A percentile compares a stretch with the other conserved stretches of the same genome.
phyloP scores from a whole-genome alignment of 2,329 filamentous ascomycete genomes.

The Diaporthe capsici region DNA sequence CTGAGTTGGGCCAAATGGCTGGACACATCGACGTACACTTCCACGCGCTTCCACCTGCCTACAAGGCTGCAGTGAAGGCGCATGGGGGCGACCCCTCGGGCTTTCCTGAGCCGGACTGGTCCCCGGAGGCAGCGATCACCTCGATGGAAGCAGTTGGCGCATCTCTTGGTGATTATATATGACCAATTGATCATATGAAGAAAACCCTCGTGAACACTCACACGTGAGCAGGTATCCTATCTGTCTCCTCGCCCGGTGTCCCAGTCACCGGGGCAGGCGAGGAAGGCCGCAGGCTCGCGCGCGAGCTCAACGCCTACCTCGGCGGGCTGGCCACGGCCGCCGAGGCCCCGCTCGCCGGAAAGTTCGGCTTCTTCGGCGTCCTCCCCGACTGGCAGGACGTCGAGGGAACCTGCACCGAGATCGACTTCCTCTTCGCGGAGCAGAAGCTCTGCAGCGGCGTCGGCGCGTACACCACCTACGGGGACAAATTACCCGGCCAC shows the following conservation, averaged over 20 bases:
- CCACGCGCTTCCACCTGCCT: constrained; percentile 37
- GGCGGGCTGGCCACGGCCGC: constrained; percentile 31
- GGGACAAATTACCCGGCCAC: constrained; percentile 44
- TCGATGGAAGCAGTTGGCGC: constrained; percentile 40
- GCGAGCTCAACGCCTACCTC: constrained; percentile 39
- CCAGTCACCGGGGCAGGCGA: constrained; percentile 39
- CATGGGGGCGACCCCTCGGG: constrained; percentile 41
- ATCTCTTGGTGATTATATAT: constrained; percentile 22
- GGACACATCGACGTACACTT: constrained; percentile 42
- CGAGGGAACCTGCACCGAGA: constrained; percentile 46
- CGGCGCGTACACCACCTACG: constrained; percentile 46
- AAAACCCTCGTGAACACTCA: neutral
- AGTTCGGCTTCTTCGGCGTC: constrained; percentile 47
- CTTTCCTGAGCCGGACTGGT: constrained; percentile 39
- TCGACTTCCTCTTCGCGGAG: constrained; percentile 45
- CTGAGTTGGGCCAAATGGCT: constrained; percentile 2
- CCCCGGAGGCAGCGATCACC: constrained; percentile 37
- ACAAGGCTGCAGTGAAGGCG: constrained; percentile 38
- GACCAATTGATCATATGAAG: neutral
- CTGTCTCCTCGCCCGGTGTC: constrained; percentile 38
- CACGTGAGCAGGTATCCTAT: constrained; percentile 50
- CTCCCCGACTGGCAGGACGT: constrained; percentile 47
- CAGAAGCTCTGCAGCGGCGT: constrained; percentile 47
- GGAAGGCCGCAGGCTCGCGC: constrained; percentile 36
- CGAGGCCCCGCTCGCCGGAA: constrained; percentile 23